Evolutionary conservation across 2,329 filamentous ascomycete genomes (phyloP).

Genomic region (Trichoderma harzianum): DNA sequence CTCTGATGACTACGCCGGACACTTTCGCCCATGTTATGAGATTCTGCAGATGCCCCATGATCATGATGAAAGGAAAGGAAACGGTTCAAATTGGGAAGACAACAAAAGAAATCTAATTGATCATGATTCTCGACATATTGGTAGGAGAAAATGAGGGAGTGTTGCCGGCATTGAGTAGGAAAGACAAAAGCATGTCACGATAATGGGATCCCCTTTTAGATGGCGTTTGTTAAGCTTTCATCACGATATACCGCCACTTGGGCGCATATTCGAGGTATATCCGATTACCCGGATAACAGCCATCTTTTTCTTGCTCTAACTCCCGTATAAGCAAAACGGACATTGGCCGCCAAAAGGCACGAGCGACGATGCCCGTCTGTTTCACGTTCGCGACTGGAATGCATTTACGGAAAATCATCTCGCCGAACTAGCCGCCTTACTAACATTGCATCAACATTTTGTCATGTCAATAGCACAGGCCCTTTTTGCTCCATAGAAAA

Average conservation of each 20-base stretch:
- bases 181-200: background rate
- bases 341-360: background rate
- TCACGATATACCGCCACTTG: background rate
- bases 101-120: background rate
- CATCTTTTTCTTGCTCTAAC: background rate
- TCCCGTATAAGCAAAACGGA: background rate
- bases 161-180: background rate
- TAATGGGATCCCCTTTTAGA: background rate
- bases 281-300: background rate
- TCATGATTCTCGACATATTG: background rate
- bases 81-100: background rate
- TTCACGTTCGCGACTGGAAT: background rate
- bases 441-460: background rate
- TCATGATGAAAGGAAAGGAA: background rate
- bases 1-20: constrained; percentile 45
- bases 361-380: background rate
- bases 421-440: background rate
- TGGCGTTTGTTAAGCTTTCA: background rate
- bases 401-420: background rate
- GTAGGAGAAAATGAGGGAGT: background rate
- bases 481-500: background rate
- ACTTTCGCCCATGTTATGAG: constrained; percentile 9
- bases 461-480: background rate
- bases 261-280: background rate
- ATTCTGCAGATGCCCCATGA: constrained; percentile 11